A percentile compares a stretch with the other conserved stretches of the same genome.
Evolutionary conservation across 2,329 filamentous ascomycete species (phyloP).

Genomic region (Colletotrichum orbiculare): DNA sequence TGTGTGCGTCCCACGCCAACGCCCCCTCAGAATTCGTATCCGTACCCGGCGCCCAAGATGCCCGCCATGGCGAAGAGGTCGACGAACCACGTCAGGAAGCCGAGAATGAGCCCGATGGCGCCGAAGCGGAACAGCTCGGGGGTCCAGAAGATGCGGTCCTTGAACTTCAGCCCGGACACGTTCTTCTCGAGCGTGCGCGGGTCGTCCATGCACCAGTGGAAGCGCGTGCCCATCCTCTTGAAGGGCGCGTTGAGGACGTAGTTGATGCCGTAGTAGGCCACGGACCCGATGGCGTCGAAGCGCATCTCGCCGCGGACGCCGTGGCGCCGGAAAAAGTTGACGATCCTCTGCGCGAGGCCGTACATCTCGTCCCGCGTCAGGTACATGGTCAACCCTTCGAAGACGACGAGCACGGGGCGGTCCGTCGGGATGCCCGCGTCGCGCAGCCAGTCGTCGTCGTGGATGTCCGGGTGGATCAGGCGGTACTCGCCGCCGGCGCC

Average conservation of each 20-base stretch:
- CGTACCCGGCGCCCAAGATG: conserved; percentile 19
- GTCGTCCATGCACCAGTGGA: conserved; percentile 21
- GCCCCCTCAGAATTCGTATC: conserved; percentile 15
- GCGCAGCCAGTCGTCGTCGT: conserved; percentile 44
- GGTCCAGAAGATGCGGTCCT: conserved; percentile 19
- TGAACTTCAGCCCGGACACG: conserved; percentile 19
- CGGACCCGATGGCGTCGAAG: conserved; percentile 19
- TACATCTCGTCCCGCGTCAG: conserved; percentile 41
- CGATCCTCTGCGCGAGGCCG: conserved; percentile 40
- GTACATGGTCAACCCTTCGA: conserved; percentile 48
- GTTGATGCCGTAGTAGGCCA: conserved; percentile 6
- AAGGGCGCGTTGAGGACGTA: conserved; percentile 11
- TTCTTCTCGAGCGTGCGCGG: conserved; percentile 13
- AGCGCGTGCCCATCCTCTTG: conserved; percentile 22
- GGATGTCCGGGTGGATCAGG: conserved; percentile 40
- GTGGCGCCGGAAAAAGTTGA: conserved; percentile 41
- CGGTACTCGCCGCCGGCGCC: conserved; percentile 38
- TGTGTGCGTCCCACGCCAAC: too few species aligned
- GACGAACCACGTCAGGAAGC: conserved; percentile 17
- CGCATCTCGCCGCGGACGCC: conserved; percentile 38
- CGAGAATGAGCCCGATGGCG: conserved; percentile 8
- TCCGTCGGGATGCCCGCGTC: conserved; percentile 42
- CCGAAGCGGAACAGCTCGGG: conserved; percentile 5
- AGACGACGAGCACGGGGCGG: conserved; percentile 45
- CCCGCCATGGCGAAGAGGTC: conserved; percentile 9